phyloP scores from a whole-genome alignment of 139 green algal genomes.

The Auxenochlorella pyrenoidosa region DNA sequence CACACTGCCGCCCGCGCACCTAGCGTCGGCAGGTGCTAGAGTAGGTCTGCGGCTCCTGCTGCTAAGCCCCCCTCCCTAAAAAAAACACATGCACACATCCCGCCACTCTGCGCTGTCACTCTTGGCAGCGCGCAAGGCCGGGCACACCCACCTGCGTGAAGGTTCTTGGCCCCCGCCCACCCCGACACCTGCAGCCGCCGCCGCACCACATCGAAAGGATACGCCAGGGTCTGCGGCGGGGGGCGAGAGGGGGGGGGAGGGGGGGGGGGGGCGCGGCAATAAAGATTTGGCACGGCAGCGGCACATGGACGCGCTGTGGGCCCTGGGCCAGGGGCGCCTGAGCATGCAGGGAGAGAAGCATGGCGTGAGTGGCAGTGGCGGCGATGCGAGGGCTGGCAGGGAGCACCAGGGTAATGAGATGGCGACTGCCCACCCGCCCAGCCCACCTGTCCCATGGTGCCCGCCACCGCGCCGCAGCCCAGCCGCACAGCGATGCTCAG shows the following conservation, averaged over 20 bases:
- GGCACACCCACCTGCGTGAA: conserved; percentile 10
- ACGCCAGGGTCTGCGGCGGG: conserved; percentile 85
- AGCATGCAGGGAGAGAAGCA: too few relatives aligned
- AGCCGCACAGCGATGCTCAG: conserved; percentile 85
- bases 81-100: too few relatives aligned
- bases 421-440: background rate
- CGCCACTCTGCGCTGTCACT: too few relatives aligned
- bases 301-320: too few relatives aligned
- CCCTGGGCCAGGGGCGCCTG: background rate
- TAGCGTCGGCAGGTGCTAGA: too few relatives aligned
- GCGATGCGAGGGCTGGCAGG: background rate
- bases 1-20: too few relatives aligned
- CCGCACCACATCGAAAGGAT: conserved; percentile 97
- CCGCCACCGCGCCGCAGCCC: conserved; percentile 91
- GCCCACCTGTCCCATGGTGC: conserved; percentile 85
- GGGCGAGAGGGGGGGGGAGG: background rate
- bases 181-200: conserved; percentile 89
- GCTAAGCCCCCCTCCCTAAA: too few relatives aligned
- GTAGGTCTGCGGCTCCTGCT: too few relatives aligned
- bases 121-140: background rate
- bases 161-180: conserved; percentile 26
- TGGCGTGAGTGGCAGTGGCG: too few relatives aligned
- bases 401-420: background rate
- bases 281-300: too few relatives aligned
- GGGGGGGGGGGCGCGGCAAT: background rate